Base-by-base conservation (phyloP, 2,329 filamentous ascomycete species). In the Exophiala sp. region DNA sequence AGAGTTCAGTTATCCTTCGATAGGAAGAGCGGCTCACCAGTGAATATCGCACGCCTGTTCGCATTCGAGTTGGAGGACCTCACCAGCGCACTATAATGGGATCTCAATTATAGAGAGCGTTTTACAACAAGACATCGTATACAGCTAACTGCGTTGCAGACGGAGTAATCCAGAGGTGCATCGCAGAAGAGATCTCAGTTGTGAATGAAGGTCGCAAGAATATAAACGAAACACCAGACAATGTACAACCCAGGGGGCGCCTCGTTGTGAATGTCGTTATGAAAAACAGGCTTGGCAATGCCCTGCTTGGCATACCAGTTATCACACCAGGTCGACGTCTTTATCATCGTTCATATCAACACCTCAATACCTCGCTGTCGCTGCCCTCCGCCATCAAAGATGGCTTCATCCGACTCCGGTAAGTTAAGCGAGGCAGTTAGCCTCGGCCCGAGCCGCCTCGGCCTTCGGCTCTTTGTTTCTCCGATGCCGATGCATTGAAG, bases 401-500 rank as follows among this genome's bases (percentile, higher is more conserved):
- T 38, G 35, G 35, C 11, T 38, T 38, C 35, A 12, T 38, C 35
- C 16, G 18, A 38, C 21, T 32, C 35, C 16, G 46, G 46, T 49
- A 49, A 41, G 46, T 49, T 32, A 8, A 10, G 35, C 46, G 46
- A 49, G 21, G 5, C 35, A 20, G 36, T 49, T 35, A 33, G 6
- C 3, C 1, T n/a, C 38, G 47, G 47, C 6, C 21, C 47, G 47
- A 16, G 12, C 47, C 47, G 47, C 8, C 5, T n/a, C 12, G 35
- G 35, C 11, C 3, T 1, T 38, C 47, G 47, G 38, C n/a, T 2
- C 6, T 43, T 49, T 41, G 46, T 49, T 32, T 2, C 9, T 43
- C 47, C 47, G 47, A 43, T 21, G n/a, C 39, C 39, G 38, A 10
- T 39, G 35, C n/a, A 14, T 18, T 40, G 46, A 38, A 18, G 36